A percentile compares a stretch with the other conserved stretches of the same genome.
Evolutionary conservation across 805 yeast genomes (phyloP).

Genomic region (Candida pseudofarinosa): DNA sequence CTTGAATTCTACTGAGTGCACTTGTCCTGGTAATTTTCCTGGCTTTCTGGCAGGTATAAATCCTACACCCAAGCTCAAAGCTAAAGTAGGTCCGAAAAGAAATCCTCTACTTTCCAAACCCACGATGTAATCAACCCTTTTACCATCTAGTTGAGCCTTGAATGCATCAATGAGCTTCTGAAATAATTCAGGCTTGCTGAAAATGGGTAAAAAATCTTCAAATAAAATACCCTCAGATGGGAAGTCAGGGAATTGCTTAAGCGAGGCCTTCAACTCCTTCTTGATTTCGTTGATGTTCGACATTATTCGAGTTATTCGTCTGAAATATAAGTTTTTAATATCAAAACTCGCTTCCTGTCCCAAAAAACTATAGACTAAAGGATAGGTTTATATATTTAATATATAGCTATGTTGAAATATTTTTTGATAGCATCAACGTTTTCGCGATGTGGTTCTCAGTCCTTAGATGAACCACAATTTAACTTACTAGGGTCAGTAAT

Average conservation of each 20-base stretch:
- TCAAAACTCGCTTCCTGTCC: too few relatives aligned
- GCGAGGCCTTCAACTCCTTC: constrained; percentile 31
- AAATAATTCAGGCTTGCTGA: constrained; percentile 77
- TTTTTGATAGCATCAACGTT: too few relatives aligned
- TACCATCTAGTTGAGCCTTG: constrained; percentile 62
- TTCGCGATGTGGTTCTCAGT: background rate
- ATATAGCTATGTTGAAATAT: too few relatives aligned
- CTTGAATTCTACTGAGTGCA: constrained; percentile 63
- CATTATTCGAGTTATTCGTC: too few relatives aligned
- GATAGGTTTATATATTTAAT: too few relatives aligned
- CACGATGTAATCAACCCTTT: constrained; percentile 79
- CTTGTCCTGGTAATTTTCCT: constrained; percentile 91
- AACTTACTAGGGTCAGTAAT: constrained; percentile 13
- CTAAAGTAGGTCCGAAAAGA: constrained; percentile 92
- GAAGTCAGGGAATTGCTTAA: constrained; percentile 83
- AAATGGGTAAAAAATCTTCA: constrained; percentile 95
- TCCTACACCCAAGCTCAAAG: constrained; percentile 82
- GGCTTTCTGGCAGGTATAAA: constrained; percentile 94
- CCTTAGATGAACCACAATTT: too few relatives aligned
- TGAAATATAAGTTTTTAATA: too few relatives aligned
- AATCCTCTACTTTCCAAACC: constrained; percentile 98
- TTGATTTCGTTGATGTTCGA: constrained; percentile 19
- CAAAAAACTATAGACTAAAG: too few relatives aligned
- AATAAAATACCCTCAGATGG: constrained; percentile 90
- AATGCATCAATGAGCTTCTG: constrained; percentile 78